Percentiles rank a stretch among this genome's conserved stretches.
phyloP scores from a whole-genome alignment of 768 basidiomycete species.

The Calocybe gangraenosa region DNA sequence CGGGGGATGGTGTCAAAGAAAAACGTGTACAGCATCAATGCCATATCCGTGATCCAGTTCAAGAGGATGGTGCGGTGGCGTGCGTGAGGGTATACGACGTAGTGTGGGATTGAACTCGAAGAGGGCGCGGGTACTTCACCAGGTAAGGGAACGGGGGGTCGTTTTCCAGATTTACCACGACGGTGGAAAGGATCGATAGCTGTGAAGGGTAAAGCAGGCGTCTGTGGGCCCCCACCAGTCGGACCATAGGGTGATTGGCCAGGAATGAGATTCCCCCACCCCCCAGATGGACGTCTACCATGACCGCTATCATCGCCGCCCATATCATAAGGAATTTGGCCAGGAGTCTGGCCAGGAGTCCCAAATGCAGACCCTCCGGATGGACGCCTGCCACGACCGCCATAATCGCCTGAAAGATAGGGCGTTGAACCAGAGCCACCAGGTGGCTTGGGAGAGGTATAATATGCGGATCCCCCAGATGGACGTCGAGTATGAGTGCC shows the following conservation, averaged over 20 bases:
- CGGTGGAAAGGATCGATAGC: background rate
- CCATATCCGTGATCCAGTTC: background rate
- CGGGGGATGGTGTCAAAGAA: slow-evolving; percentile 30
- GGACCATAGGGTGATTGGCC: background rate
- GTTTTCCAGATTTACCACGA: background rate
- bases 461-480: too few relatives aligned
- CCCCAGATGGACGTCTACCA: too few relatives aligned
- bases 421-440: too few relatives aligned
- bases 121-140: background rate
- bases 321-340: background rate
- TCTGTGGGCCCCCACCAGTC: background rate
- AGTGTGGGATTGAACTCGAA: background rate
- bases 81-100: background rate
- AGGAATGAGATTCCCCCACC: background rate
- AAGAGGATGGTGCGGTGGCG: background rate
- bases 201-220: background rate
- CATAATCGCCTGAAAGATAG: too few relatives aligned
- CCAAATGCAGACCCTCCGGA: background rate
- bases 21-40: background rate
- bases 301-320: too few relatives aligned
- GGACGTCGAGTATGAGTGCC: too few relatives aligned
- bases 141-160: background rate
- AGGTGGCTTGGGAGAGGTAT: too few relatives aligned
- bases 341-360: background rate
- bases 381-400: background rate